Base-by-base conservation (phyloP, 179 eudicot species). In the Amaranthus tricolor region DNA sequence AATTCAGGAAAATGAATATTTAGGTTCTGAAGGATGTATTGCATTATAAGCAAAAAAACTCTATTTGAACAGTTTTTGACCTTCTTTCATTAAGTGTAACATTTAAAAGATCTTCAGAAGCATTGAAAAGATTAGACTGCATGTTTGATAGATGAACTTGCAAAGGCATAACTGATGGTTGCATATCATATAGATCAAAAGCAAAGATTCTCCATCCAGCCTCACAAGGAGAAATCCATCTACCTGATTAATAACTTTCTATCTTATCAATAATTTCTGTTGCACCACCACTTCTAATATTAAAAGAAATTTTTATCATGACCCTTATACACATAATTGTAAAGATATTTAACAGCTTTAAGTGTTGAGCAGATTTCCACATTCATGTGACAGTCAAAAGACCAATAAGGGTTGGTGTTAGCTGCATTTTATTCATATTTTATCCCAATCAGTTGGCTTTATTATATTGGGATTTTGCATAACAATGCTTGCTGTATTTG, bases 1-100 rank as follows among this genome's bases (percentile, higher is more conserved):
- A 82, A 82, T n/a, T 82, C 82, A 10, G 15, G 6, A 21, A 21
- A 72, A 79, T 4, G 74, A 16, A 7, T 60, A 62, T 6, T 24
- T 47, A 2, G 10, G 13, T 15, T 15, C 16, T 0, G 15, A 55
- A 11, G 9, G 24, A 31, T 31, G 40, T 31, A 4, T 1, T 31
- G 40, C 49, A 16, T 65, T 71, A 13, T 45, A 15, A 7, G 0
- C 51, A 31, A 20, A 74, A 70, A 43, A 43, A 62, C 10, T 62
- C 76, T 2, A 49, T 65, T 0, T 76, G 78, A 82, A 76, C 76
- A 0, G 77, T 78, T 14, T 7, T 12, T 3, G 70, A 14, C 5
- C 9, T 2, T 0, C 9, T 40, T 1, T 79, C 76, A 17, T 15
- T 10, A 9, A 15, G 4, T 0, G 65, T 0, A 3, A 83, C 17